A percentile compares a stretch with the other conserved stretches of the same genome.
phyloP scores from a whole-genome alignment of 345 rosid species.

The Citrus reticulata region DNA sequence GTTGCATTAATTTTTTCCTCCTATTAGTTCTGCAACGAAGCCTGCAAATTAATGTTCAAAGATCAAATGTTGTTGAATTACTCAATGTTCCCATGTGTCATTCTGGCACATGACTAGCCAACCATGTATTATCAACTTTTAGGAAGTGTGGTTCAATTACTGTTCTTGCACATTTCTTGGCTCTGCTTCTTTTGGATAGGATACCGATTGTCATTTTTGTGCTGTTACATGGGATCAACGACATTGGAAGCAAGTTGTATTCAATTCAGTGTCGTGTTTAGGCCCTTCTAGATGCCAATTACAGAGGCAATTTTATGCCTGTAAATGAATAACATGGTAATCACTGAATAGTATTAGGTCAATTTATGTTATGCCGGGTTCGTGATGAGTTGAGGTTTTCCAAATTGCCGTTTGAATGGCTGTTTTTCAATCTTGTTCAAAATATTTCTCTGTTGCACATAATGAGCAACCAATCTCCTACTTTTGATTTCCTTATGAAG shows the following conservation, averaged over 20 bases:
- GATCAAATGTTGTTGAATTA: not conserved
- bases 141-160: not conserved
- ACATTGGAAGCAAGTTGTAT: not conserved
- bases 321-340: not conserved
- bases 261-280: not conserved
- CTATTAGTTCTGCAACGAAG: not conserved
- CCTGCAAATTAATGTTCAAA: not conserved
- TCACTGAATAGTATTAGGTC: not conserved
- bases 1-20: not conserved
- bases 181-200: not conserved
- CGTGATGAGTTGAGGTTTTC: not conserved
- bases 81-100: too few species aligned
- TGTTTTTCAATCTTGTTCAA: not conserved
- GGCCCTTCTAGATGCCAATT: not conserved
- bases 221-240: not conserved
- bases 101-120: not conserved
- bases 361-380: not conserved
- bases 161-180: not conserved
- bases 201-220: not conserved
- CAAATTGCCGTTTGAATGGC: not conserved
- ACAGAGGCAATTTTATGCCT: not conserved
- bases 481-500: not conserved
- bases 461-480: not conserved
- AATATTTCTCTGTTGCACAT: not conserved
- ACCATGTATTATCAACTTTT: not conserved